Evolutionary conservation across 495 filamentous ascomycete species (phyloP).

Genomic region (Hypoxylon lienhwacheense): DNA sequence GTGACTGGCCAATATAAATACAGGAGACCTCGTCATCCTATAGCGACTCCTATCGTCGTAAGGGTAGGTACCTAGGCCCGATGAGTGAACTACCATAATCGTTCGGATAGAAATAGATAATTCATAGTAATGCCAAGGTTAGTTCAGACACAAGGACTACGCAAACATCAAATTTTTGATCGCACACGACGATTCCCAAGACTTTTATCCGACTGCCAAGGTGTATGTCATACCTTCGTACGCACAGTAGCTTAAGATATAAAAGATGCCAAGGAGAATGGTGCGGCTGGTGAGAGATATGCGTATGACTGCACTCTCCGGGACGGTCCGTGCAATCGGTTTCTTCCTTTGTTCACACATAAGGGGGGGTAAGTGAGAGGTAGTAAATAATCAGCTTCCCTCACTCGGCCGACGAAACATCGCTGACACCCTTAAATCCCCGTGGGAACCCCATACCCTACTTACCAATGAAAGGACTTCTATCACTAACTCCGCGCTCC

Average conservation of each 20-base stretch:
- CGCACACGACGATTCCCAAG: constrained; percentile 4
- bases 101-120: too few species aligned
- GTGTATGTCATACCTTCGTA: constrained; percentile 17
- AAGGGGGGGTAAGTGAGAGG: neutral
- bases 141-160: neutral
- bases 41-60: too few species aligned
- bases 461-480: constrained; percentile 11
- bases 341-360: neutral
- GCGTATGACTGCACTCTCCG: constrained; percentile 14
- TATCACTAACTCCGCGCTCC: constrained; percentile 30
- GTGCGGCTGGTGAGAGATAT: constrained; percentile 1
- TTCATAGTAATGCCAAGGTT: constrained; percentile 19
- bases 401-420: neutral
- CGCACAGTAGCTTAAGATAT: constrained; percentile 21
- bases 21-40: too few species aligned
- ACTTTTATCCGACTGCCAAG: constrained; percentile 32
- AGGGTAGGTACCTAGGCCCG: too few species aligned
- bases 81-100: neutral
- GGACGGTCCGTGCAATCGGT: constrained; percentile 19
- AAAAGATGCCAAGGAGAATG: constrained; percentile 22
- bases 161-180: constrained; percentile 16
- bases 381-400: neutral
- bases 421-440: constrained; percentile 4
- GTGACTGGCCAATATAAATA: too few species aligned
- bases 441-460: constrained; percentile 23